Percentiles rank a stretch among this genome's conserved stretches.
phyloP scores from a whole-genome alignment of 768 basidiomycete genomes.

The Cystobasidiopsis lactophilus region DNA sequence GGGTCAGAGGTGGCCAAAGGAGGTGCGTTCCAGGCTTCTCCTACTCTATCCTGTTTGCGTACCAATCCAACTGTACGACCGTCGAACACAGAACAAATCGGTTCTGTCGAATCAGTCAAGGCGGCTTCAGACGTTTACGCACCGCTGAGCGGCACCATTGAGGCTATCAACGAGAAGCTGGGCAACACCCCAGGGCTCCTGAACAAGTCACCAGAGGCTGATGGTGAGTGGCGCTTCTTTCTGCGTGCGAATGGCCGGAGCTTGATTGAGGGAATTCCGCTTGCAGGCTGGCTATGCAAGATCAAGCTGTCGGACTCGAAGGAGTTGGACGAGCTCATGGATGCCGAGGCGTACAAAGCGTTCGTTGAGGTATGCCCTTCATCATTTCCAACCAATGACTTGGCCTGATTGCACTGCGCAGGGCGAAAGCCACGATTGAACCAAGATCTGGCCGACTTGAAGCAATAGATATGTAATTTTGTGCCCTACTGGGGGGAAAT shows the following conservation, averaged over 20 bases:
- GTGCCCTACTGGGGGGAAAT: too few species aligned
- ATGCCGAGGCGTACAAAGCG: conserved; percentile 46
- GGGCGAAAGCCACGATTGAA: too few species aligned
- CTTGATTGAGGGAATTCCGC: neutral
- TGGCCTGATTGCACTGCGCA: too few species aligned
- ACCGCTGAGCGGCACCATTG: conserved; percentile 65
- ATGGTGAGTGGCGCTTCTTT: conserved; percentile 36
- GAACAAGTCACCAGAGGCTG: conserved; percentile 64
- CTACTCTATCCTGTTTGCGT: neutral
- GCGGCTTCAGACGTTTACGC: conserved; percentile 36
- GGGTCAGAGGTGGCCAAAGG: conserved; percentile 46
- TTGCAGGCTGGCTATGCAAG: conserved; percentile 84
- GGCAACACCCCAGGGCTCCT: conserved; percentile 49
- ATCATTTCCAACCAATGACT: neutral
- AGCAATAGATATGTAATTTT: too few species aligned
- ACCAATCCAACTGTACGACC: too few species aligned
- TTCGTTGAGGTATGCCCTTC: too few species aligned
- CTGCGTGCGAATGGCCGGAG: too few species aligned
- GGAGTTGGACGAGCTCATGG: conserved; percentile 59
- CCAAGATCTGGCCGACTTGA: too few species aligned
- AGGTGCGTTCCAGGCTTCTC: conserved; percentile 33
- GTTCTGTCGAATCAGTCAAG: conserved; percentile 20
- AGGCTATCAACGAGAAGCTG: conserved; percentile 54
- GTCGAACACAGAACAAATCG: conserved; percentile 14
- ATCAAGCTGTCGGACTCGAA: conserved; percentile 53